Evolutionary conservation across 805 yeast genomes (phyloP).

Genomic region (Wickerhamiella galacta): DNA sequence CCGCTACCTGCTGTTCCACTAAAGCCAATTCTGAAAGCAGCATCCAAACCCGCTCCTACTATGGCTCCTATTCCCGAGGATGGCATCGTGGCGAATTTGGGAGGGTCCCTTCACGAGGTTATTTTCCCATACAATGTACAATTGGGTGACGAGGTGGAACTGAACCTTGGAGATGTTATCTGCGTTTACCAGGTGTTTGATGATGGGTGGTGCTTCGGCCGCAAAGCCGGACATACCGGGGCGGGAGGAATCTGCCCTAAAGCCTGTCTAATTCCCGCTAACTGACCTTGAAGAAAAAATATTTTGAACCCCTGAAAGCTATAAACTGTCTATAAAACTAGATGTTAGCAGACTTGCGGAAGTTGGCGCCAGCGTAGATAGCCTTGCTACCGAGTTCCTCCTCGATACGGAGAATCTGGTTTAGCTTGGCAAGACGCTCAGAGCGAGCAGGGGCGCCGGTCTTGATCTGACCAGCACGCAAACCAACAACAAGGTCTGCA

Average conservation of each 20-base stretch:
- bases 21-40: no score
- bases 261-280: not conserved
- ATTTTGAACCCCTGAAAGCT: not conserved
- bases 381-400: constrained; percentile 98
- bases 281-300: not conserved
- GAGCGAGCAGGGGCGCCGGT: constrained; percentile 99
- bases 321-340: constrained; percentile 10
- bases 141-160: constrained; percentile 63
- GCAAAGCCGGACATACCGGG: no score
- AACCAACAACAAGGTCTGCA: constrained; percentile 95
- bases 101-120: constrained; percentile 34
- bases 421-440: constrained; percentile 97
- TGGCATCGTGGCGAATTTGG: constrained; percentile 12
- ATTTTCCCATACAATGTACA: constrained; percentile 58
- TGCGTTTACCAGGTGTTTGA: constrained; percentile 65
- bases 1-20: no score
- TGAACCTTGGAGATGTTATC: constrained; percentile 52
- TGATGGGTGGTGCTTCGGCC: constrained; percentile 88
- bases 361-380: constrained; percentile 80
- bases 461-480: constrained; percentile 97
- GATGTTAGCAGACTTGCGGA: constrained; percentile 39
- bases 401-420: constrained; percentile 97
- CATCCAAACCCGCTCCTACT: no score
- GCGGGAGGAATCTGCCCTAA: not conserved
- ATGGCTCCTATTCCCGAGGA: no score